Conservation (phyloP, 192 early-diverging fungal species). For the Powellomyces hirtus region DNA sequence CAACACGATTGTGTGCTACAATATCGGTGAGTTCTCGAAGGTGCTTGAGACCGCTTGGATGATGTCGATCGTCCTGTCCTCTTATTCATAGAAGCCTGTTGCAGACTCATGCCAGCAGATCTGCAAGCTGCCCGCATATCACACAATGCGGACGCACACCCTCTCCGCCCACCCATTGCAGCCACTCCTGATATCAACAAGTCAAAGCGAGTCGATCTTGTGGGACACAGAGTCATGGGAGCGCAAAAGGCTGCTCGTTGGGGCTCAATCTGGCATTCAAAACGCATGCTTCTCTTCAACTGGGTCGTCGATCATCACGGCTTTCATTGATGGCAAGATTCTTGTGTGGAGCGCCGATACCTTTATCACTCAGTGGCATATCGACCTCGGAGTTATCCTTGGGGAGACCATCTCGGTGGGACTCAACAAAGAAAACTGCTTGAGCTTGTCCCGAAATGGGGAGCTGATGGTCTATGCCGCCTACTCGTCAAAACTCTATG, state of each 20-base stretch:
- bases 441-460: slow-evolving; percentile 22
- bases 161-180: slow-evolving; percentile 45
- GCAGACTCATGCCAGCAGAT: slow-evolving; percentile 46
- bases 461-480: slow-evolving; percentile 45
- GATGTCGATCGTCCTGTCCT: not conserved
- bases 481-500: slow-evolving; percentile 38
- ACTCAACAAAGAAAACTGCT: slow-evolving; percentile 3
- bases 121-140: slow-evolving; percentile 44
- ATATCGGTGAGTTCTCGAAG: slow-evolving; percentile 39
- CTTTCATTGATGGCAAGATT: slow-evolving; percentile 48
- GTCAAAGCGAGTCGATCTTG: slow-evolving; percentile 40
- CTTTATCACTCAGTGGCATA: slow-evolving; percentile 43
- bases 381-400: slow-evolving; percentile 23
- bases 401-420: not conserved
- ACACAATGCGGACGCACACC: slow-evolving; percentile 14
- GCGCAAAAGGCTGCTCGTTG: slow-evolving; percentile 41
- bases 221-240: slow-evolving; percentile 56
- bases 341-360: slow-evolving; percentile 45
- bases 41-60: not conserved
- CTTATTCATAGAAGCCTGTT: not conserved
- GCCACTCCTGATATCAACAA: slow-evolving; percentile 37
- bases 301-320: slow-evolving; percentile 39
- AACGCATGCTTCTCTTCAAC: slow-evolving; percentile 39
- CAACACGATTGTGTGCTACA: slow-evolving; percentile 50
- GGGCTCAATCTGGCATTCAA: slow-evolving; percentile 34